Conservation (phyloP, 768 basidiomycete species). For the Leccinum longicurvipes region DNA sequence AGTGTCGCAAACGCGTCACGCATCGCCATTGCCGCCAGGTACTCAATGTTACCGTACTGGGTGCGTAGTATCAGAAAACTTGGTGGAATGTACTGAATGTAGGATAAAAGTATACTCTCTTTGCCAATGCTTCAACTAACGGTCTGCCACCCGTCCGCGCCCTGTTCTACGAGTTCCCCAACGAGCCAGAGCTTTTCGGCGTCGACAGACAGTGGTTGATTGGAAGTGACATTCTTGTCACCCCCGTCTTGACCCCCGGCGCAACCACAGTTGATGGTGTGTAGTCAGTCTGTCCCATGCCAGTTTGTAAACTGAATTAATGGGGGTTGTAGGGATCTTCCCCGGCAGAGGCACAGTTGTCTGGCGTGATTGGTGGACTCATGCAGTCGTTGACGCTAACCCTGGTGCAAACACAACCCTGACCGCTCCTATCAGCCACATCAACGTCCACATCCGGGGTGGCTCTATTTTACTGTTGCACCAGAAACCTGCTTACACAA, state of each 20-base stretch:
- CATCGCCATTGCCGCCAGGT: constrained; percentile 67
- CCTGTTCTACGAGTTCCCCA: constrained; percentile 75
- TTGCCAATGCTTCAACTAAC: constrained; percentile 38
- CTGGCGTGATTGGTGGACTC: constrained; percentile 77
- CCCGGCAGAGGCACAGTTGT: constrained; percentile 55
- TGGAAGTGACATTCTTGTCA: constrained; percentile 68
- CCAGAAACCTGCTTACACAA: constrained; percentile 60
- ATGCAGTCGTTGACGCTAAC: constrained; percentile 48
- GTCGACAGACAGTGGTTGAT: constrained; percentile 71
- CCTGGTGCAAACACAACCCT: constrained; percentile 46
- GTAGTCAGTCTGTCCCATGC: constrained; percentile 1
- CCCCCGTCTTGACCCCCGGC: constrained; percentile 70
- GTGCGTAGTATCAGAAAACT: constrained; percentile 34
- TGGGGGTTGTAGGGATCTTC: constrained; percentile 48
- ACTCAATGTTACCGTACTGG: constrained; percentile 77
- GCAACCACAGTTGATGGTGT: constrained; percentile 63
- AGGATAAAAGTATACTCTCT: constrained; percentile 45
- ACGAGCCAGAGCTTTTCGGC: constrained; percentile 60
- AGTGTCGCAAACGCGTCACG: constrained; percentile 73
- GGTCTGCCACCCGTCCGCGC: constrained; percentile 74
- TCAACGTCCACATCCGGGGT: constrained; percentile 72
- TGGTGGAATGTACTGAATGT: neutral
- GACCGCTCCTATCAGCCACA: constrained; percentile 69
- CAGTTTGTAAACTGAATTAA: neutral
- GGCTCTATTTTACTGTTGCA: constrained; percentile 67